phyloP scores from a whole-genome alignment of 1,139 yeast species.

The Suhomyces bolitotheri region DNA sequence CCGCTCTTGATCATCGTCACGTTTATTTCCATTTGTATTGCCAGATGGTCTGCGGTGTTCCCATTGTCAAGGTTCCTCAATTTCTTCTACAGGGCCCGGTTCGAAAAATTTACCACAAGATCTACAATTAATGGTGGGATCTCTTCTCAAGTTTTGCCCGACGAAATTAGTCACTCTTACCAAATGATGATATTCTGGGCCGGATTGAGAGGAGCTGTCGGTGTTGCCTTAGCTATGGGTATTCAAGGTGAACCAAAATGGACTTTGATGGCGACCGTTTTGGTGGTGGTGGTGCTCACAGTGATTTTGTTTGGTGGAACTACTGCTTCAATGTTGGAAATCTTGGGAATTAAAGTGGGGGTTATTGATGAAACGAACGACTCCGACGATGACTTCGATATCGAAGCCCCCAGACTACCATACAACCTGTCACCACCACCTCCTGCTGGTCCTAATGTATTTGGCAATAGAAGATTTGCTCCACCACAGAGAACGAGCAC shows the following conservation, averaged over 20 bases:
- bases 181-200: conserved; percentile 99
- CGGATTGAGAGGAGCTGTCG: conserved; percentile 97
- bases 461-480: conserved; percentile 38
- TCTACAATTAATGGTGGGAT: conserved; percentile 42
- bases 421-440: conserved; percentile 20
- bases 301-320: conserved; percentile 98
- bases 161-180: conserved; percentile 91
- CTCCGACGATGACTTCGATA: conserved; percentile 93
- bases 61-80: conserved; percentile 86
- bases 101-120: conserved; percentile 37
- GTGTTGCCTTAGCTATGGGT: conserved; percentile 98
- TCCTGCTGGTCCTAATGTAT: conserved; percentile 11
- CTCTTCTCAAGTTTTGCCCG: conserved; percentile 53
- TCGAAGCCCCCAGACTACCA: conserved; percentile 67
- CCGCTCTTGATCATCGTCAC: conserved; percentile 91
- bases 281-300: conserved; percentile 94
- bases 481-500: conserved; percentile 14
- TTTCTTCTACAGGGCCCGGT: conserved; percentile 66
- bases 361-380: conserved; percentile 73
- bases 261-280: conserved; percentile 86
- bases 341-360: conserved; percentile 89
- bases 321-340: conserved; percentile 96
- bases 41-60: conserved; percentile 97
- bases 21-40: conserved; percentile 85
- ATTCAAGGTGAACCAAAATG: conserved; percentile 91